Base-by-base conservation (phyloP, 192 early-diverging fungal species). In the Coemansia sp. region DNA sequence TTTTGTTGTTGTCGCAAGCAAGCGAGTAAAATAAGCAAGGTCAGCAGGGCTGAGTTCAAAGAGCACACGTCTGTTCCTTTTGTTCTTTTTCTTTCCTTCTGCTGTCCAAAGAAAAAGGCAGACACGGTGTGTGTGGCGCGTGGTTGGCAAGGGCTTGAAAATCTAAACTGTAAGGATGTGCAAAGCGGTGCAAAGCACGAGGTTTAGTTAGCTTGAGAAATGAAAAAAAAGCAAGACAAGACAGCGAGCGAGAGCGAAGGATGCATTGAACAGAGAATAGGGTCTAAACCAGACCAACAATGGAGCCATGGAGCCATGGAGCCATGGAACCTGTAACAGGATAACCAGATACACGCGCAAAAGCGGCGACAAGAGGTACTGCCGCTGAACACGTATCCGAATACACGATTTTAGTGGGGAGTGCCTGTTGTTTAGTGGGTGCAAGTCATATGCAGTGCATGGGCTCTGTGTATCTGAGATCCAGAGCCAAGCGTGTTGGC, bases 81-180 rank as follows among this genome's bases (percentile, higher is more conserved):
- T n/a, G n/a, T n/a, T n/a, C n/a, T n/a, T n/a, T 49, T 33, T 26
- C 33, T 23, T 33, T 26, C 16, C 34, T 57, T 57, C 9, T 35
- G 55, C 26, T 30, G 55, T 57, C 12, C 26, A 59, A 59, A 59
- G 26, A 34, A 59, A 38, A 59, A 49, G 15, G n/a, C 34, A 38
- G 34, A 11, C 7, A 18, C 35, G 57, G 2, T 59, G 35, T 59
- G 34, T 59, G 57, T 59, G 57, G 34, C 57, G 57, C n/a, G 57
- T 20, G 57, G 57, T 36, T 59, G 6, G 4, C 52, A 59, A 59
- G 34, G 12, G 34, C 57, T 15, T 59, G 34, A 16, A 36, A 18
- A 59, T 59, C 57, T 59, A 59, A 23, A 21, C 35, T 59, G 8
- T 18, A 59, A 9, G n/a, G 57, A 45, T 26, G 39, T 3, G 55